Conservation (phyloP, 192 early-diverging fungal genomes). For the Umbelopsis sp. region DNA sequence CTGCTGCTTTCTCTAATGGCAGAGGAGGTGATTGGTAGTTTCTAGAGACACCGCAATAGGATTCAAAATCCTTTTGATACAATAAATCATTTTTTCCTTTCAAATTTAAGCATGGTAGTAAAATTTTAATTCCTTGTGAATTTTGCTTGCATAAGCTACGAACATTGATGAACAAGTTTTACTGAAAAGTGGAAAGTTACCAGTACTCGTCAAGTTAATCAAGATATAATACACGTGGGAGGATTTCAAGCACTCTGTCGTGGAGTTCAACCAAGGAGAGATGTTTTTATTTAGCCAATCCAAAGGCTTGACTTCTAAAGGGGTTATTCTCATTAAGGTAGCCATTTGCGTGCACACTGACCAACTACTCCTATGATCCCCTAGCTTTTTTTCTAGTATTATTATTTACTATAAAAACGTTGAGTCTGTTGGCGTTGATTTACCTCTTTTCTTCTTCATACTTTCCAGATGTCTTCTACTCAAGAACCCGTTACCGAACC, state of each 20-base stretch:
- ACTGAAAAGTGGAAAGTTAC: not conserved
- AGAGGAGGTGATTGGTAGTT: not conserved
- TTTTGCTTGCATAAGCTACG: not conserved
- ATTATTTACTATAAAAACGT: not conserved
- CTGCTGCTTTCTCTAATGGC: not conserved
- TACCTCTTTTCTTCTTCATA: not conserved
- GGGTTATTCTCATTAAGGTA: not conserved
- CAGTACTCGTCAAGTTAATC: not conserved
- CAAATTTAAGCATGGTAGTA: too few relatives aligned
- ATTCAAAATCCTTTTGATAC: too few relatives aligned
- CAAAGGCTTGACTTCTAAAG: not conserved
- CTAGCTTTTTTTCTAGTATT: not conserved
- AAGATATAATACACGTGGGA: not conserved
- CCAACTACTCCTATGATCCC: not conserved
- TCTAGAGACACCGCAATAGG: not conserved
- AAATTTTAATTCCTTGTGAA: not conserved
- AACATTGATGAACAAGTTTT: not conserved
- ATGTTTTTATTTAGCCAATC: not conserved
- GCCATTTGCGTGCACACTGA: not conserved
- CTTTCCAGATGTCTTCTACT: constrained; percentile 1
- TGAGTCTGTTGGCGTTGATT: not conserved
- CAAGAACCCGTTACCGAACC: constrained; percentile 10
- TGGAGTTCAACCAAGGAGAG: not conserved
- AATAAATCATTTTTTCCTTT: too few relatives aligned
- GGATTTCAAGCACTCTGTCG: not conserved